These are phyloP conservation scores for Odonthalia washingtoniensis DNA, from an alignment of 31 red algal species.

Conservation along the genomic window DNA sequence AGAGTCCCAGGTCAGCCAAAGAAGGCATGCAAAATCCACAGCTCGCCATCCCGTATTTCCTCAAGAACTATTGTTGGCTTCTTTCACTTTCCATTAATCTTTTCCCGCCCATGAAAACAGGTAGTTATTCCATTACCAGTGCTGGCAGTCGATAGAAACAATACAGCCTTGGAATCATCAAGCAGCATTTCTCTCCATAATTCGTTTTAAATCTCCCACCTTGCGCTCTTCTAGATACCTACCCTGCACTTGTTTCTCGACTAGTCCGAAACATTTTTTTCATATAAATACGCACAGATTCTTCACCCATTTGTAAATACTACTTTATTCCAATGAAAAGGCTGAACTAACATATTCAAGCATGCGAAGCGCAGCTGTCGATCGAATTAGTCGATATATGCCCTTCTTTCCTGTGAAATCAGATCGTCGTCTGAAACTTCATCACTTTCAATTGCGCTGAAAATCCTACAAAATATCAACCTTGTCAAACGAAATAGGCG, in stretches of 20 bases:
- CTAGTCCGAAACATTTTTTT: not conserved
- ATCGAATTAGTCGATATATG: not conserved
- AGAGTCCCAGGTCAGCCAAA: slow-evolving; percentile 39
- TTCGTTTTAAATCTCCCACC: not conserved
- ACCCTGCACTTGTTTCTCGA: not conserved
- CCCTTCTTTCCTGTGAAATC: slow-evolving; percentile 26
- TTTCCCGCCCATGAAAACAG: slow-evolving; percentile 8
- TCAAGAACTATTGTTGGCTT: slow-evolving; percentile 55
- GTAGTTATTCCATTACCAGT: slow-evolving; percentile 20
- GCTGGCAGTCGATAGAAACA: slow-evolving; percentile 12
- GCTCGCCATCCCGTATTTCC: no score
- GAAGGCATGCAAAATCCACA: slow-evolving; percentile 54
- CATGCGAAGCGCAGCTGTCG: not conserved
- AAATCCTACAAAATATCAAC: slow-evolving; percentile 6
- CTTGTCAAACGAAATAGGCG: slow-evolving; percentile 2
- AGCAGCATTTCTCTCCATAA: not conserved
- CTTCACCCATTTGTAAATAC: not conserved
- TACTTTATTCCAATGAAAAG: slow-evolving; percentile 12
- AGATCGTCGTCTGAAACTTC: no score
- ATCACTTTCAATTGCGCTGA: not conserved
- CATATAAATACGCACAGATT: not conserved
- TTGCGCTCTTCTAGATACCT: slow-evolving; percentile 5
- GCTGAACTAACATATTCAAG: slow-evolving; percentile 21
- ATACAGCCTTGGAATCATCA: slow-evolving; percentile 37
- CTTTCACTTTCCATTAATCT: not conserved